Percentiles rank a stretch among this genome's conserved stretches.
Evolutionary conservation across 495 filamentous ascomycete genomes (phyloP).

Genomic region (Hypoxylon rickii): DNA sequence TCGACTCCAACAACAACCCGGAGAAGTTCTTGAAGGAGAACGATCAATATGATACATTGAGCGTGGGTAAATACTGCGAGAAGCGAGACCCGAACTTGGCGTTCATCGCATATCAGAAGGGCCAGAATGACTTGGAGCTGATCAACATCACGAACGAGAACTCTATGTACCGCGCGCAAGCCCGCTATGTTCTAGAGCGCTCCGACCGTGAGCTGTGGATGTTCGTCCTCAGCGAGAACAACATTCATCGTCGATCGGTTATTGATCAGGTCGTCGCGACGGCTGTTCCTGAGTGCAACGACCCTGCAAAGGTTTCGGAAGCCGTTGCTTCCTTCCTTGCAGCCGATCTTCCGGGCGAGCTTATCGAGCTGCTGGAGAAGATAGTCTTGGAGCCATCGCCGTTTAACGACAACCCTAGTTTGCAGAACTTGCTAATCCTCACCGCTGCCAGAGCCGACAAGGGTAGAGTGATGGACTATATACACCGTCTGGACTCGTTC

Average conservation of each 20-base stretch:
- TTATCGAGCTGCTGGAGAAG: constrained; percentile 98
- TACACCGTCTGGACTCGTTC: constrained; percentile 87
- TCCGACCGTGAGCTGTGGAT: constrained; percentile 89
- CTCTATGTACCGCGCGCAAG: constrained; percentile 97
- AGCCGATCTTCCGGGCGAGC: constrained; percentile 86
- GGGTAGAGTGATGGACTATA: constrained; percentile 93
- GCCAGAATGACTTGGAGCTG: constrained; percentile 95
- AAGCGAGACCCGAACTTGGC: constrained; percentile 97
- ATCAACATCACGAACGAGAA: constrained; percentile 99
- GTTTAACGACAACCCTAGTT: constrained; percentile 94
- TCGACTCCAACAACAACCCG: constrained; percentile 98
- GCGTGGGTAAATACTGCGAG: constrained; percentile 97
- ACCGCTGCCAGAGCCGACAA: constrained; percentile 98
- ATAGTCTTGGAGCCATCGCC: constrained; percentile 97
- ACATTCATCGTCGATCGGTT: constrained; percentile 87
- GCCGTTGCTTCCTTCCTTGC: constrained; percentile 92
- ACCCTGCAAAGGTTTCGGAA: constrained; percentile 93
- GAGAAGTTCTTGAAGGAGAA: constrained; percentile 99
- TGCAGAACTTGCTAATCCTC: constrained; percentile 96
- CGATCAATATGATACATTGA: constrained; percentile 91
- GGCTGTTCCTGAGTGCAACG: constrained; percentile 90
- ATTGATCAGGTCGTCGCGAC: constrained; percentile 97
- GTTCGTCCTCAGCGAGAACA: constrained; percentile 94
- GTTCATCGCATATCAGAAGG: constrained; percentile 94
- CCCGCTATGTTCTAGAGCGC: constrained; percentile 90